Evolutionary conservation across 1,139 yeast species (phyloP).

Genomic region (Debaryomyces singareniensis): DNA sequence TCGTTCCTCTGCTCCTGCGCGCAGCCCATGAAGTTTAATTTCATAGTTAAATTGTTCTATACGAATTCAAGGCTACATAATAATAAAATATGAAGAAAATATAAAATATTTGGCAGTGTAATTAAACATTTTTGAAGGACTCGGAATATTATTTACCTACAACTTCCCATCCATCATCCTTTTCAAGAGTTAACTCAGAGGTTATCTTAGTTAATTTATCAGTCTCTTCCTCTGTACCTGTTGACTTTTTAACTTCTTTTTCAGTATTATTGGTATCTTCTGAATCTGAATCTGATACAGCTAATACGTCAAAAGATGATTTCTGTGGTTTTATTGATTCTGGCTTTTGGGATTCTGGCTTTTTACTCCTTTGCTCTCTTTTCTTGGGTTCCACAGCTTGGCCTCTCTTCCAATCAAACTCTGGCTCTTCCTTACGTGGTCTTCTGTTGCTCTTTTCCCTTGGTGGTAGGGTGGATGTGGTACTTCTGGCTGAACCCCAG

Average conservation of each 20-base stretch:
- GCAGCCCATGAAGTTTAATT: no score
- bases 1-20: no score
- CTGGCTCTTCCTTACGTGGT: conserved; percentile 25
- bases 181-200: conserved; percentile 33
- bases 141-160: conserved; percentile 38
- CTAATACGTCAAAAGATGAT: conserved; percentile 61
- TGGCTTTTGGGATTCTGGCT: conserved; percentile 19
- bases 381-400: conserved; percentile 23
- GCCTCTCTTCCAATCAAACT: conserved; percentile 23
- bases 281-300: conserved; percentile 52
- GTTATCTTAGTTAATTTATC: conserved; percentile 38
- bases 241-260: conserved; percentile 6
- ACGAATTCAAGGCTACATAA: no score
- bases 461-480: conserved; percentile 20
- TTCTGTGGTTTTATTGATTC: conserved; percentile 43
- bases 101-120: no score
- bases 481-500: conserved; percentile 30
- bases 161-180: conserved; percentile 59
- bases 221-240: conserved; percentile 9
- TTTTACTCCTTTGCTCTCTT: conserved; percentile 11
- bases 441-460: conserved; percentile 16
- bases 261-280: conserved; percentile 30
- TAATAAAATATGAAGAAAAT: no score
- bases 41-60: no score
- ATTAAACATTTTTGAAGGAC: background rate